Evolutionary conservation across 306 rosid species (phyloP), one percentile per base, ranked within the genome.

Genomic region (Arachis stenosperma): DNA sequence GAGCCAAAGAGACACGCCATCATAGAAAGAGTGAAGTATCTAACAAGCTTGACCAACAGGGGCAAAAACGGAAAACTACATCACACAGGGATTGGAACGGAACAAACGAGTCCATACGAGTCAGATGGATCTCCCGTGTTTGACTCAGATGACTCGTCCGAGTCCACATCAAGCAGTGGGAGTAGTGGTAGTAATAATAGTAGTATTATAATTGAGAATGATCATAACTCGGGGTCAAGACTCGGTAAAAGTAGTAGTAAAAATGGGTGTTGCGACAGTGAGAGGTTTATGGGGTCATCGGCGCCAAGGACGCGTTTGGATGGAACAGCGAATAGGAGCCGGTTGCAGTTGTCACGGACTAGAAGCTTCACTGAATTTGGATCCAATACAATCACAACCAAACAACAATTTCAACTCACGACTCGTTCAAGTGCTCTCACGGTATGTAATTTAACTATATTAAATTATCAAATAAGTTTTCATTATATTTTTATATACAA

Each of bases 121-220:
- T 78, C 86, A 14, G 79, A 80, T 76, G 68, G 81, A 6, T 86
- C 82, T 0, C 52, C 70, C 6, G 57, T 66, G 37, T 75, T 79
- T 67, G 87, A 86, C 71, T 77, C 88, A 7, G 86, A 82, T 11
- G 84, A 81, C 6, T 84, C 80, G 6, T 83, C 63, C 13, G 70
- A 61, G 37, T 72, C 78, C 42, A 27, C 77, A 47, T n/a, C 63
- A 50, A 81, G 80, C 61, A 56, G 81, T 42, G 66, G 81, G 7
- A 70, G 82, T 8, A 52, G 78, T 58, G 64, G 62, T 76, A 42
- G 30, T 39, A 27, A 72, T 33, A 33, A 4, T 33, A 4, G 37
- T 33, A 33, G 37, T 33, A 33, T 33, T 33, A 33, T 33, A 33
- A 33, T 33, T 40, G 30, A 12, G 41, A 30, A 57, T 51, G 11